phyloP scores from a whole-genome alignment of 2,329 filamentous ascomycete species.

The Tolypocladium album region DNA sequence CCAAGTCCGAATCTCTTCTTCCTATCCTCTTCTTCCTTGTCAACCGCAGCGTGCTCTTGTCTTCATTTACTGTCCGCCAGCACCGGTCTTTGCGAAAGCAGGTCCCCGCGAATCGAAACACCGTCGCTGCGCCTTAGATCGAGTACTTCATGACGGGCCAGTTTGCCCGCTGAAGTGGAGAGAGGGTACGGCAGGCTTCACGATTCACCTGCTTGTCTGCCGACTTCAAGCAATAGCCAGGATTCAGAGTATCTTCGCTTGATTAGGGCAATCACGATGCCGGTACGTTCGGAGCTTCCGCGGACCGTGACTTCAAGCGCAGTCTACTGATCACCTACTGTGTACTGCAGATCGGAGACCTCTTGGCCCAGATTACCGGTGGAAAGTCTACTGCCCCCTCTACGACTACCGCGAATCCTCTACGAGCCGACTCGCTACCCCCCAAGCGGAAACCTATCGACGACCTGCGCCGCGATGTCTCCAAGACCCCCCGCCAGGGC shows the following conservation, averaged over 20 bases:
- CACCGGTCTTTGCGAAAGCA: too few relatives aligned
- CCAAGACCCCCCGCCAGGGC: conserved; percentile 30
- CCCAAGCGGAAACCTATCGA: conserved; percentile 49
- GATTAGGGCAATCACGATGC: conserved; percentile 3
- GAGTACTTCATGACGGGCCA: not conserved
- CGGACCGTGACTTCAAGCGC: not conserved
- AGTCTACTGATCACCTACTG: not conserved
- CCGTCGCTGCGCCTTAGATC: not conserved
- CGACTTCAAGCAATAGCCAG: not conserved
- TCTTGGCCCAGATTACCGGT: conserved; percentile 47
- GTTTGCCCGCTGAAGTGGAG: not conserved
- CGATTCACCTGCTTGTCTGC: not conserved
- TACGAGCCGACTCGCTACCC: conserved; percentile 13
- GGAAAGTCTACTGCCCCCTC: conserved; percentile 30
- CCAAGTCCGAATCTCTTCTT: not conserved
- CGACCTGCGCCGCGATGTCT: conserved; percentile 27
- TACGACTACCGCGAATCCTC: conserved; percentile 18
- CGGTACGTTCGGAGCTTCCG: not conserved
- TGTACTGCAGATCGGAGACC: conserved; percentile 20
- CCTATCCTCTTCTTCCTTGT: not conserved
- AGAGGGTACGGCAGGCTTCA: not conserved
- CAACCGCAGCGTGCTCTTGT: not conserved
- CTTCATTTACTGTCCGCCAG: not conserved
- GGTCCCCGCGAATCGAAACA: not conserved
- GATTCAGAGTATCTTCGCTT: not conserved